phyloP scores from a whole-genome alignment of 2,329 filamentous ascomycete species.

The Cyphellophora europaea region DNA sequence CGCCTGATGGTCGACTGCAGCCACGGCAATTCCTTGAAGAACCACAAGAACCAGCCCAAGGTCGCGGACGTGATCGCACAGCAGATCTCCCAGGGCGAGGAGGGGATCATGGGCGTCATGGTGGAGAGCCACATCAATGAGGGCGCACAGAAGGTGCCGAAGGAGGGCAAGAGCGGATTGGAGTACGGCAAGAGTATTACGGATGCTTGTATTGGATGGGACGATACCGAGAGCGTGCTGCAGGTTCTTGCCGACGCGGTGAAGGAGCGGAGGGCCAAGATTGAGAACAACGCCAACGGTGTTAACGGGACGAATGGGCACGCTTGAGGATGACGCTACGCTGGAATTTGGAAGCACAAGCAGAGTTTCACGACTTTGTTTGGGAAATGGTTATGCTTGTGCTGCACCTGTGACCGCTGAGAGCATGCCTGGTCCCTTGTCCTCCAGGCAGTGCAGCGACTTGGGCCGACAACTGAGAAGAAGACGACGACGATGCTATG shows the following conservation, averaged over 20 bases:
- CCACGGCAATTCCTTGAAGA: constrained; percentile 94
- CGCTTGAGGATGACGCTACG: background rate
- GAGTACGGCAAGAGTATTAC: constrained; percentile 25
- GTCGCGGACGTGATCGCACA: constrained; percentile 74
- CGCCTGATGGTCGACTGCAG: constrained; percentile 98
- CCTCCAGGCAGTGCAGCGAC: no score
- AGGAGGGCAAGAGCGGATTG: constrained; percentile 22
- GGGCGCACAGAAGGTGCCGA: constrained; percentile 76
- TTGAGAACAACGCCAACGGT: background rate
- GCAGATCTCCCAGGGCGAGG: constrained; percentile 80
- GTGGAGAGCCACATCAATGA: constrained; percentile 98
- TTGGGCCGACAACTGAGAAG: no score
- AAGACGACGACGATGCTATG: no score
- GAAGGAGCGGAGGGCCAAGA: constrained; percentile 53
- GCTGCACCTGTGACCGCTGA: no score
- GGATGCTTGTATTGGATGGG: constrained; percentile 72
- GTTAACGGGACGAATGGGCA: background rate
- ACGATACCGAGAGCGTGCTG: constrained; percentile 73
- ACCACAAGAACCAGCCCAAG: constrained; percentile 94
- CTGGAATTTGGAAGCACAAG: no score
- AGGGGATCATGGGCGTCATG: constrained; percentile 90
- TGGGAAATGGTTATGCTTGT: no score
- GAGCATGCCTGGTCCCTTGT: no score
- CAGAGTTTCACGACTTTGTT: no score
- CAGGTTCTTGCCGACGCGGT: constrained; percentile 72